Evolutionary conservation across 2,329 filamentous ascomycete genomes (phyloP).

Genomic region (Monosporascus sp.): DNA sequence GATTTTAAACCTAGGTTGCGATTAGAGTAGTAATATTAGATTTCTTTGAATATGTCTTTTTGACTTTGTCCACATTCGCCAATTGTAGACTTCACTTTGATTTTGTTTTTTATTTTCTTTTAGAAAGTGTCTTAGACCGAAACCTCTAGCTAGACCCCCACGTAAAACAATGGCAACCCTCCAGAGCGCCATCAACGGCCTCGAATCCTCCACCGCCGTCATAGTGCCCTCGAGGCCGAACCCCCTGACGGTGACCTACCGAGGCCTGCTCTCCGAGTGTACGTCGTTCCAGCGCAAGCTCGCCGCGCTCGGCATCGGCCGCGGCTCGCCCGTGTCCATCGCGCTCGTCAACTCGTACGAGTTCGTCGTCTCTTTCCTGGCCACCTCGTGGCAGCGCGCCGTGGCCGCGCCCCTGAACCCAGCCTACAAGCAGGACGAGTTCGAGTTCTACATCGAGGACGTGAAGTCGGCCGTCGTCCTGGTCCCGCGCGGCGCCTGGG

Average conservation of each 20-base stretch:
- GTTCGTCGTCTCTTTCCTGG: slow-evolving; percentile 82
- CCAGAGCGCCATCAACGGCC: slow-evolving; percentile 45
- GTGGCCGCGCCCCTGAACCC: slow-evolving; percentile 85
- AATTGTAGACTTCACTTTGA: not conserved
- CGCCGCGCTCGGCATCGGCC: slow-evolving; percentile 66
- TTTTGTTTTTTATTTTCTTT: slow-evolving; percentile 1
- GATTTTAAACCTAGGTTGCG: too few relatives aligned
- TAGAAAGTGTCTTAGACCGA: not conserved
- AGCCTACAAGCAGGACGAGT: slow-evolving; percentile 83
- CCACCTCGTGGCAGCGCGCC: slow-evolving; percentile 77
- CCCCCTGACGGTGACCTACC: slow-evolving; percentile 65
- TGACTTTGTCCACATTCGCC: slow-evolving; percentile 5
- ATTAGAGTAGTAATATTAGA: not conserved
- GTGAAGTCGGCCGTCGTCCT: slow-evolving; percentile 74
- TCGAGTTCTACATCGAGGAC: slow-evolving; percentile 89
- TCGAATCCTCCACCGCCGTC: slow-evolving; percentile 51
- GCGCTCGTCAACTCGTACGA: slow-evolving; percentile 81
- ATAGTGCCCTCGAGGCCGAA: slow-evolving; percentile 65
- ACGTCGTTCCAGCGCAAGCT: slow-evolving; percentile 71
- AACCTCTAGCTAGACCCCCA: not conserved
- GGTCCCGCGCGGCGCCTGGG: slow-evolving; percentile 67
- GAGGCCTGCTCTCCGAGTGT: slow-evolving; percentile 61
- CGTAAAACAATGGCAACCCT: slow-evolving; percentile 35
- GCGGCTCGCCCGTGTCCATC: slow-evolving; percentile 71
- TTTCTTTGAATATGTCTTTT: slow-evolving; percentile 4